Conservation (phyloP, 371 early-diverging fungal species). For the Mucor indicus region DNA sequence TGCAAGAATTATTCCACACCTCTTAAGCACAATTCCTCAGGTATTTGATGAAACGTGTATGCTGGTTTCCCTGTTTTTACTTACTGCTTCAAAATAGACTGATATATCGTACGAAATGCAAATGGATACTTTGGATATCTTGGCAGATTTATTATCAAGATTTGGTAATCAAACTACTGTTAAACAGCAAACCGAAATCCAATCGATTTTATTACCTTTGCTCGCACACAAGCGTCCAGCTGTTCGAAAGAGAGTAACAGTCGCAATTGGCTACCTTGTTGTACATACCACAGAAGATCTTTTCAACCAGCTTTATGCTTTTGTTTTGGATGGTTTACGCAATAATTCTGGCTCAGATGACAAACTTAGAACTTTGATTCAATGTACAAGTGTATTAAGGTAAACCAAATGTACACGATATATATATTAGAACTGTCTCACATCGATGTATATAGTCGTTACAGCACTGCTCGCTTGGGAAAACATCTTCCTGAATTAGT, state of each 20-base stretch:
- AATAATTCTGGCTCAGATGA: conserved; percentile 53
- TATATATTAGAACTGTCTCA: neutral
- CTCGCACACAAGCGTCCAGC: conserved; percentile 75
- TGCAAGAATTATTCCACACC: conserved; percentile 59
- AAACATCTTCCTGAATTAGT: conserved; percentile 67
- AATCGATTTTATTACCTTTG: conserved; percentile 62
- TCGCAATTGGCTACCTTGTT: conserved; percentile 74
- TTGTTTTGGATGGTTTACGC: conserved; percentile 30
- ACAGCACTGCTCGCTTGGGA: conserved; percentile 67
- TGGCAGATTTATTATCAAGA: conserved; percentile 77
- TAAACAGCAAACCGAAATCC: conserved; percentile 57
- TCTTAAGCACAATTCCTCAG: conserved; percentile 55
- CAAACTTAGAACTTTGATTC: conserved; percentile 70
- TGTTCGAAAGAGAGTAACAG: conserved; percentile 79
- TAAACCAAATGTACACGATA: conserved; percentile 12
- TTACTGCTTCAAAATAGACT: conserved; percentile 12
- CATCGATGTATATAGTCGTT: conserved; percentile 51
- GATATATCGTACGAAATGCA: conserved; percentile 68
- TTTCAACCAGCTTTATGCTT: conserved; percentile 60
- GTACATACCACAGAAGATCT: conserved; percentile 67
- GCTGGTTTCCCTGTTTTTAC: no score
- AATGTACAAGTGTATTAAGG: conserved; percentile 74
- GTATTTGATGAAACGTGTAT: conserved; percentile 30
- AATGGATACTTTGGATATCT: conserved; percentile 81
- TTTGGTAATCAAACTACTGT: conserved; percentile 65